A percentile compares a stretch with the other conserved stretches of the same genome.
These are phyloP conservation scores for Pythium biforme DNA, from an alignment of 352 stramenopile species.

Conservation along the genomic window DNA sequence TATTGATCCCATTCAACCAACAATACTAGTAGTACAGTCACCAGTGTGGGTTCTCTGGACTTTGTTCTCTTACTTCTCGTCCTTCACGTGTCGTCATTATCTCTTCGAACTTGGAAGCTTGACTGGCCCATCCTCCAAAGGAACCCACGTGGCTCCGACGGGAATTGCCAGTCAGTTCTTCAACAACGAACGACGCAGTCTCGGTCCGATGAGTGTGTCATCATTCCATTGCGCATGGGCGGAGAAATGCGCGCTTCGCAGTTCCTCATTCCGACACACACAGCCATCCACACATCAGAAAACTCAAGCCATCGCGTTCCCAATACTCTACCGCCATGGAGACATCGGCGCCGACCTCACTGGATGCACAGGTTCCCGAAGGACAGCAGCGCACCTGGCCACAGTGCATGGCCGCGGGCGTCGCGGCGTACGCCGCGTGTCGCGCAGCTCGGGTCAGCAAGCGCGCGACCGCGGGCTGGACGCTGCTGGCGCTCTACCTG, in stretches of 20 bases:
- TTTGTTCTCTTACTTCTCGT: too few relatives aligned
- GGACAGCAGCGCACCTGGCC: slow-evolving; percentile 26
- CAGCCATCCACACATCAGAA: neutral
- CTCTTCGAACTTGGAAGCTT: neutral
- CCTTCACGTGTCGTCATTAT: neutral
- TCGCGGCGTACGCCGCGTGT: slow-evolving; percentile 25
- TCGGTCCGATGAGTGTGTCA: neutral
- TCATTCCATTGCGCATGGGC: neutral
- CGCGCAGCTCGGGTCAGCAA: slow-evolving; percentile 2
- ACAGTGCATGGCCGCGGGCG: slow-evolving; percentile 21
- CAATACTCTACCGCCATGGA: neutral
- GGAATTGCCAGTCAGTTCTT: neutral
- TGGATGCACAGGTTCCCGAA: neutral
- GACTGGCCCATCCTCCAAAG: neutral
- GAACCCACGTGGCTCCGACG: neutral
- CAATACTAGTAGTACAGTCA: too few relatives aligned
- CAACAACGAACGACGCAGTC: neutral
- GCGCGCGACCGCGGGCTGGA: slow-evolving; percentile 20
- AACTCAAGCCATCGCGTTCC: neutral
- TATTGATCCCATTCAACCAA: neutral
- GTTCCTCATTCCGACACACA: too few relatives aligned
- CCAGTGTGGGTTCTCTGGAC: neutral
- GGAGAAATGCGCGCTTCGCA: neutral
- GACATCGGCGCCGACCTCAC: neutral
- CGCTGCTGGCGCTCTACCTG: slow-evolving; percentile 27